These are phyloP conservation scores for Ambrosiella xylebori DNA, from an alignment of 2,329 filamentous ascomycete genomes.

Conservation along the genomic window DNA sequence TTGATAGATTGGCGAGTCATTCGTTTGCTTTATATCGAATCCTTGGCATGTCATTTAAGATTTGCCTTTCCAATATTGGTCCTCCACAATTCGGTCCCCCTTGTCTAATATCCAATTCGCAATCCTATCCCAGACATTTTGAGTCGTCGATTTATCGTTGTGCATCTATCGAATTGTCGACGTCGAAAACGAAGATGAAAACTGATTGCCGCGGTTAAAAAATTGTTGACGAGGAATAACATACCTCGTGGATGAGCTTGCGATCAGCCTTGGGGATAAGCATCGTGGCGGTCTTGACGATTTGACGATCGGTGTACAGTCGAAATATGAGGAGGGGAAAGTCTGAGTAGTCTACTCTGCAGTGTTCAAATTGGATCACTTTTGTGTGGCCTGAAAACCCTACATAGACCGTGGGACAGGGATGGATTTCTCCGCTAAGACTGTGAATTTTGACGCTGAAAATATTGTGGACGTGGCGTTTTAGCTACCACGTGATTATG, in stretches of 20 bases:
- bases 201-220: constrained; percentile 1
- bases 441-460: constrained; percentile 5
- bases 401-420: constrained; percentile 18
- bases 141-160: background rate
- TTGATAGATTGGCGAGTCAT: background rate
- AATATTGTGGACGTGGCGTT: constrained; percentile 13
- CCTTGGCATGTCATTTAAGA: background rate
- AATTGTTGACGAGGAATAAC: constrained; percentile 13
- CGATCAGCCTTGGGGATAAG: constrained; percentile 99
- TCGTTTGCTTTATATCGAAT: background rate
- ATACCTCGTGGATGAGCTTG: constrained; percentile 95
- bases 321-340: constrained; percentile 14
- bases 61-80: too few species aligned
- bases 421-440: constrained; percentile 4
- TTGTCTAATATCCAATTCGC: too few species aligned
- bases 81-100: too few species aligned
- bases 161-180: background rate
- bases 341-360: constrained; percentile 14
- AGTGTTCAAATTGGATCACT: constrained; percentile 27
- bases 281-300: constrained; percentile 43
- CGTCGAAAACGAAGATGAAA: constrained; percentile 1
- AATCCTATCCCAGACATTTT: background rate
- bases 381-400: constrained; percentile 31
- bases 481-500: constrained; percentile 5
- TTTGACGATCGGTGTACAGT: constrained; percentile 12